Evolutionary conservation across 176 grass and related monocot genomes (phyloP), one percentile per base, ranked within the genome.

Genomic region (Aegilops umbellulata): DNA sequence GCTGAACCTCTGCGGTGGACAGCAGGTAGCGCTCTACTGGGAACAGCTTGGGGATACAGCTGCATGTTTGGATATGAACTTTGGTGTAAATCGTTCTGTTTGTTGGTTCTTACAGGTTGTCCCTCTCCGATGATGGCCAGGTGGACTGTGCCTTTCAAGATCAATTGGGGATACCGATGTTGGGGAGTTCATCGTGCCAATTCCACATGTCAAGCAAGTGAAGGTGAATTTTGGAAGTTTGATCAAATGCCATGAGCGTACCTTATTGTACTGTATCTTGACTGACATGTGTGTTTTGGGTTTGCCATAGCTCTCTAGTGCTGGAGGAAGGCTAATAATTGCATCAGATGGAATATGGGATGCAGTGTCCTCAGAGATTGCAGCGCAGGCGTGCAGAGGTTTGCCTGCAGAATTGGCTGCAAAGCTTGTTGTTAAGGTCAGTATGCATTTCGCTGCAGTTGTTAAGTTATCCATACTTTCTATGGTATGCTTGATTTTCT

Each of bases 271-370:
- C 32, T 78, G 30, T 82, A 20, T 78, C 13, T 53, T 87, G 41
- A 77, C 39, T 81, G 26, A 75, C 27, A 27, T 81, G 65, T 80
- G 24, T 83, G 38, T 65, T 44, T 88, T 75, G 34, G 69, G 76
- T 80, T 83, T 67, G 82, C 80, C 68, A 3, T 87, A 98, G 97
- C 91, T 98, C 31, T 93, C 97, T 58, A 92, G 79, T 90, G 82
- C 91, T 61, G 97, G 97, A 84, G 97, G 97, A 80, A 89, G 97
- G 51, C 87, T 98, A 80, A 95, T 98, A 89, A 98, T 98, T 82
- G 97, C 97, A 80, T 98, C 97, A 65, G 97, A 98, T 79, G 97
- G 97, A 74, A 94, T 95, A 82, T 98, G 93, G 97, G 97, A 98
- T 29, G 90, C 94, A 44, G 69, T 98, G 66, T 89, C 94, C 67